phyloP scores from a whole-genome alignment of 2,329 filamentous ascomycete genomes.

The Trichoderma aggressivum region DNA sequence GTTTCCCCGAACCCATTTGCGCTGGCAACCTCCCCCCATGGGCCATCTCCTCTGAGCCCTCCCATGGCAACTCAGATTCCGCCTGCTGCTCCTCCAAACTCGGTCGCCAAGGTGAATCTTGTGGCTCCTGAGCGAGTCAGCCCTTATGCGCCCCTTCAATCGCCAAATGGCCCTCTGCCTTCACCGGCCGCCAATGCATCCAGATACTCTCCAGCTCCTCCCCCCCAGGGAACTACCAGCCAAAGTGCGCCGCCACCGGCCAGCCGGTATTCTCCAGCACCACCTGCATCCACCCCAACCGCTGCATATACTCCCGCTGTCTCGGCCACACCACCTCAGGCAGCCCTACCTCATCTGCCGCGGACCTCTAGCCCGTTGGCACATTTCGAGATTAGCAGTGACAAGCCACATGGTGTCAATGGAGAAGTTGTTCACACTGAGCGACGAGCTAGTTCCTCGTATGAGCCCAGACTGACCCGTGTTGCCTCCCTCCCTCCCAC shows the following conservation, averaged over 20 bases:
- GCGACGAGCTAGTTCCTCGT: conserved; percentile 50
- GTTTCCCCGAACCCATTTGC: conserved; percentile 38
- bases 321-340: conserved; percentile 38
- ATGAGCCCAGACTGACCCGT: conserved; percentile 53
- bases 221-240: conserved; percentile 38
- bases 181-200: conserved; percentile 36
- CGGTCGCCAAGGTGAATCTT: conserved; percentile 34
- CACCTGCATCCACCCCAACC: conserved; percentile 39
- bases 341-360: conserved; percentile 56
- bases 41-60: conserved; percentile 28
- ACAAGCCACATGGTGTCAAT: conserved; percentile 34
- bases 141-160: conserved; percentile 50
- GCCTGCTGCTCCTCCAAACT: conserved; percentile 25
- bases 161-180: conserved; percentile 32
- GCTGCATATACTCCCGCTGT: conserved; percentile 40
- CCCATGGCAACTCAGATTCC: conserved; percentile 23
- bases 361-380: conserved; percentile 64
- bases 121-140: conserved; percentile 51
- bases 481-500: conserved; percentile 59
- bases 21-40: conserved; percentile 20
- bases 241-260: conserved; percentile 40
- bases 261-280: conserved; percentile 54
- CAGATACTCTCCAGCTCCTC: conserved; percentile 62
- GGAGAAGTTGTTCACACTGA: conserved; percentile 43
- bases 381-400: conserved; percentile 56